Conservation (phyloP, 225 moss, liverwort and hornwort species). For the Lunularia cruciata region DNA sequence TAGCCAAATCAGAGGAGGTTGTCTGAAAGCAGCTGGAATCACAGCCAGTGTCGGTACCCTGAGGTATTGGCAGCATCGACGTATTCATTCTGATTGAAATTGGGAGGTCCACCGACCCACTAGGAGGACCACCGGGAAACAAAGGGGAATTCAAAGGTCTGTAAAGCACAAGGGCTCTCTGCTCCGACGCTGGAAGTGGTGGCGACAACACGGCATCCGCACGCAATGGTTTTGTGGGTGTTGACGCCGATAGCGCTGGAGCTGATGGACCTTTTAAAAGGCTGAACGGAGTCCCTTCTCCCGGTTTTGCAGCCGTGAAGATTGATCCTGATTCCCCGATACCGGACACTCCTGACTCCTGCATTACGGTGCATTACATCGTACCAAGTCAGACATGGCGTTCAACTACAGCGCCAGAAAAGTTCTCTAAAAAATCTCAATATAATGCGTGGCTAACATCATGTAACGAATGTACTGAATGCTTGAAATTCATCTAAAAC, state of each 20-base stretch:
- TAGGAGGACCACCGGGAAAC: constrained; percentile 68
- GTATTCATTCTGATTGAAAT: constrained; percentile 55
- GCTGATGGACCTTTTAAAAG: constrained; percentile 26
- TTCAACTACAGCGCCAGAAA: no score
- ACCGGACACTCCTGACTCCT: constrained; percentile 28
- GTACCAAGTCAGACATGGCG: no score
- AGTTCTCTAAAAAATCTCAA: no score
- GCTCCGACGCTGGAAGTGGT: constrained; percentile 26
- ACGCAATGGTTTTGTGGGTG: constrained; percentile 8
- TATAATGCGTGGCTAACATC: no score
- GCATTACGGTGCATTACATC: constrained; percentile 14
- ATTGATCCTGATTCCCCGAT: constrained; percentile 14
- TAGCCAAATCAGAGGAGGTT: constrained; percentile 75
- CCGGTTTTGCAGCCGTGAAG: constrained; percentile 12
- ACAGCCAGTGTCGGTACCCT: constrained; percentile 86
- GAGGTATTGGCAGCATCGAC: constrained; percentile 58
- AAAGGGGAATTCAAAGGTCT: constrained; percentile 64
- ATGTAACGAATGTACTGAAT: no score
- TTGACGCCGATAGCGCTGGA: constrained; percentile 18
- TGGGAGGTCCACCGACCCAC: constrained; percentile 54
- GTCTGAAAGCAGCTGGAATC: constrained; percentile 55
- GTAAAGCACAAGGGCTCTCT: constrained; percentile 72
- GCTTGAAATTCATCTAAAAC: no score
- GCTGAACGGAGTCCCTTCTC: constrained; percentile 25
- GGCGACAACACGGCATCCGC: constrained; percentile 17